Percentiles rank a stretch among this genome's conserved stretches.
Conservation (phyloP, 306 rosid species). For the Sicyos baderoa region DNA sequence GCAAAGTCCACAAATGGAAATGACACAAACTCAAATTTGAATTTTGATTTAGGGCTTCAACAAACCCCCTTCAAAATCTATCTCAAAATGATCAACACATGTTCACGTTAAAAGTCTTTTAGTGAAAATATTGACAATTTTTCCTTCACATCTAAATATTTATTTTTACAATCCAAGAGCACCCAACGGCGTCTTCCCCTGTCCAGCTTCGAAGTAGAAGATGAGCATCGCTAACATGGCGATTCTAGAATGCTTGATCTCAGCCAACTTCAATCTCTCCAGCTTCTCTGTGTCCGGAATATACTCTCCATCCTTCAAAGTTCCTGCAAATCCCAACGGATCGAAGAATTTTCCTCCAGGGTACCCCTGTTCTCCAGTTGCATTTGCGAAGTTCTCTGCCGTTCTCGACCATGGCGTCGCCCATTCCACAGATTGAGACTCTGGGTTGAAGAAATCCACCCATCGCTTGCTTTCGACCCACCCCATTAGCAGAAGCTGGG, state of each 20-base stretch:
- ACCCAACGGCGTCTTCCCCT: constrained; percentile 95
- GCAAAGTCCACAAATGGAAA: background rate
- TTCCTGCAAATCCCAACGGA: constrained; percentile 68
- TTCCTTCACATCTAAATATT: background rate
- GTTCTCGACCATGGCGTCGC: constrained; percentile 98
- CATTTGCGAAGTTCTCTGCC: constrained; percentile 71
- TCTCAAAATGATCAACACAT: constrained; percentile 8
- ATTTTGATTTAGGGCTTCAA: background rate
- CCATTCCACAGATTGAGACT: constrained; percentile 90
- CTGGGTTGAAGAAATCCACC: constrained; percentile 98
- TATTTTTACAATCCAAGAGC: constrained; percentile 78
- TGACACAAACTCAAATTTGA: background rate
- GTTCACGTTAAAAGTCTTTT: background rate
- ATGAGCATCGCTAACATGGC: constrained; percentile 94
- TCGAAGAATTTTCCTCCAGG: constrained; percentile 97
- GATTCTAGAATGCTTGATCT: constrained; percentile 87
- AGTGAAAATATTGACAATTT: constrained; percentile 14
- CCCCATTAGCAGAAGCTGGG: constrained; percentile 89
- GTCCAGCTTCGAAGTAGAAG: constrained; percentile 98
- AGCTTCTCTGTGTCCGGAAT: constrained; percentile 56
- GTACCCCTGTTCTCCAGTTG: constrained; percentile 90
- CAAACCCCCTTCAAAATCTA: constrained; percentile 6
- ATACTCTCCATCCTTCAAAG: constrained; percentile 51
- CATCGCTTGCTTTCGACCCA: constrained; percentile 98
- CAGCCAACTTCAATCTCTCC: constrained; percentile 83